Base-by-base conservation (phyloP, 2,329 filamentous ascomycete genomes). In the Nemania sp. region DNA sequence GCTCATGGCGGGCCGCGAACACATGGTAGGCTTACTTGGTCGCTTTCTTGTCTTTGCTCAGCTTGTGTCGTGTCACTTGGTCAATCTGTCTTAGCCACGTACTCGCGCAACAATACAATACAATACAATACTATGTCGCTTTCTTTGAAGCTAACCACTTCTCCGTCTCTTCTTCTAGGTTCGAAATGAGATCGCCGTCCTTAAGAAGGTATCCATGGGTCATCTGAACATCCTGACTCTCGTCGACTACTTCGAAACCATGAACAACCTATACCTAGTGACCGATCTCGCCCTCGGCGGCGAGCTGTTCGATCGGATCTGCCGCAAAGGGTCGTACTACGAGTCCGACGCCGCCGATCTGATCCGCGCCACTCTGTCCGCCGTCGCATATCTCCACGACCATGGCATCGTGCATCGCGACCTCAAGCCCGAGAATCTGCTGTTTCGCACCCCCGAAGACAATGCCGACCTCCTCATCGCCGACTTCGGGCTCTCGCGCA, bases 171-270 rank as follows among this genome's bases (percentile, higher is more conserved):
- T 47, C 26, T 49, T 52, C n/a, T 67, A 97, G 93, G 93, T 97
- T 67, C 92, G 96, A 70, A 99, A 99, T 80, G 96, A 99, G 83
- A 99, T 99, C 76, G 95, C 96, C 6, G 94, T 99, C 27, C 87
- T 99, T 73, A 98, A 98, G 82, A 92, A 92, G 77, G 95, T 99
- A n/a, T 98, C 95, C 1, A 97, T 99, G 93, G 96, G 96, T 63
- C 95, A 99, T 82, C 93, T 96, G 80, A 99, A 99, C 79, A 98
- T 99, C 79, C 84, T 99, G 69, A 99, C 96, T 1, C 87, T 99
- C 67, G 96, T 98, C 76, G 96, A 99, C 84, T 99, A 98, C 82
- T 99, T 99, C 78, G 96, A 99, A 84, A 99, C 96, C 6, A 97
- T 98, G 93, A 98, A 99, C 84, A 99, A 99, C 82, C 88, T 99